Evolutionary conservation across 2,329 filamentous ascomycete genomes (phyloP).

Genomic region (Ophiostoma angusticollis): DNA sequence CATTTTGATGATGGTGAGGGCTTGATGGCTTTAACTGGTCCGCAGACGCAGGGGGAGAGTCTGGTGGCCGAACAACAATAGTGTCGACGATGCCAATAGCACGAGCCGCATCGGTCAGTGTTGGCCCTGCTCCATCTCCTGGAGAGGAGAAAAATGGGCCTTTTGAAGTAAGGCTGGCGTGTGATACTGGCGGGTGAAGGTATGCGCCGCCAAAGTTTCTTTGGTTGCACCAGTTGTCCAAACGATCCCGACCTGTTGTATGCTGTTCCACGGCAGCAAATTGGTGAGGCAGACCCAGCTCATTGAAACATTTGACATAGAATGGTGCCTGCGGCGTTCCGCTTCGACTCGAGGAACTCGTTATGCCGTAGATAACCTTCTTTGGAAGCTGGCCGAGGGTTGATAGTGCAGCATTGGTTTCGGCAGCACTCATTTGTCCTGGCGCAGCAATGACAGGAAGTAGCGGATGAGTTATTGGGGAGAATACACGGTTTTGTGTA

Average conservation of each 20-base stretch:
- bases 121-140: slow-evolving; percentile 38
- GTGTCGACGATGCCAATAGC: slow-evolving; percentile 75
- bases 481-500: slow-evolving; percentile 74
- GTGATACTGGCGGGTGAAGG: slow-evolving; percentile 57
- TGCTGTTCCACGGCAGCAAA: slow-evolving; percentile 64
- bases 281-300: slow-evolving; percentile 73
- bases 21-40: slow-evolving; percentile 37
- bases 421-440: slow-evolving; percentile 71
- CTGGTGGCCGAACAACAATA: slow-evolving; percentile 50
- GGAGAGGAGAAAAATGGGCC: slow-evolving; percentile 36
- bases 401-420: slow-evolving; percentile 69
- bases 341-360: slow-evolving; percentile 49
- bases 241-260: slow-evolving; percentile 47
- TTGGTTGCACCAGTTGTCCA: slow-evolving; percentile 61
- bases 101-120: slow-evolving; percentile 61
- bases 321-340: slow-evolving; percentile 65
- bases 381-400: slow-evolving; percentile 70
- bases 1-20: slow-evolving; percentile 26
- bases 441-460: slow-evolving; percentile 75
- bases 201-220: slow-evolving; percentile 72
- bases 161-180: slow-evolving; percentile 45
- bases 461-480: slow-evolving; percentile 74
- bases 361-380: slow-evolving; percentile 70
- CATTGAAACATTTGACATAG: slow-evolving; percentile 73
- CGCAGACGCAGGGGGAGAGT: slow-evolving; percentile 30